Evolutionary conservation across 2,329 filamentous ascomycete species (phyloP).

Genomic region (Daldinia sp.): DNA sequence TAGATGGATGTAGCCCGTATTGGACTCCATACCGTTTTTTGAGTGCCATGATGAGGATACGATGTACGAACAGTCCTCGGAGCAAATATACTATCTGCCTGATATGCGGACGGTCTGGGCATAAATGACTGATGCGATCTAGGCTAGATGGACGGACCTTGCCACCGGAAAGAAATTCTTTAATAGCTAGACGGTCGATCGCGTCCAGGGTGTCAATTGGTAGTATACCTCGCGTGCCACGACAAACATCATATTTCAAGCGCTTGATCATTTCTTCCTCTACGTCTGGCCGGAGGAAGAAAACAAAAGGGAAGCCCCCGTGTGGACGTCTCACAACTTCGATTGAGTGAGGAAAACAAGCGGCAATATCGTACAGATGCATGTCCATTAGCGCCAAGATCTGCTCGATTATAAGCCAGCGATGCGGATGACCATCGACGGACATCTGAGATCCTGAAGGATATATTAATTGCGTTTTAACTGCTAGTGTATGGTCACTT

Average conservation of each 20-base stretch:
- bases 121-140: conserved; percentile 48
- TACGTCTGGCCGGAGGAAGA: conserved; percentile 63
- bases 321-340: conserved; percentile 58
- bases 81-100: conserved; percentile 64
- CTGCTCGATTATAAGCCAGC: conserved; percentile 61
- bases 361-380: conserved; percentile 55
- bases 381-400: conserved; percentile 58
- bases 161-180: conserved; percentile 47
- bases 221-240: conserved; percentile 50
- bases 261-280: conserved; percentile 59
- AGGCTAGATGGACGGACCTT: conserved; percentile 43
- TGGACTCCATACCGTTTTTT: conserved; percentile 76
- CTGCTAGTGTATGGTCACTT: conserved; percentile 66
- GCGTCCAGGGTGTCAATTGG: conserved; percentile 48
- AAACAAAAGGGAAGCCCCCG: conserved; percentile 66
- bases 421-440: conserved; percentile 65
- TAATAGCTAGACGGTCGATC: conserved; percentile 49
- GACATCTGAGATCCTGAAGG: conserved; percentile 62
- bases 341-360: conserved; percentile 56
- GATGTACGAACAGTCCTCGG: conserved; percentile 71
- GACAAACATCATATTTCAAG: conserved; percentile 58
- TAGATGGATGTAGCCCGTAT: conserved; percentile 67
- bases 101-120: conserved; percentile 52
- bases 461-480: conserved; percentile 68
- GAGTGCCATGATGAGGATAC: conserved; percentile 69